Percentiles rank a stretch among this genome's conserved stretches.
Evolutionary conservation across 371 early-diverging fungal genomes (phyloP).

Genomic region (Choanephora cucurbitarum): DNA sequence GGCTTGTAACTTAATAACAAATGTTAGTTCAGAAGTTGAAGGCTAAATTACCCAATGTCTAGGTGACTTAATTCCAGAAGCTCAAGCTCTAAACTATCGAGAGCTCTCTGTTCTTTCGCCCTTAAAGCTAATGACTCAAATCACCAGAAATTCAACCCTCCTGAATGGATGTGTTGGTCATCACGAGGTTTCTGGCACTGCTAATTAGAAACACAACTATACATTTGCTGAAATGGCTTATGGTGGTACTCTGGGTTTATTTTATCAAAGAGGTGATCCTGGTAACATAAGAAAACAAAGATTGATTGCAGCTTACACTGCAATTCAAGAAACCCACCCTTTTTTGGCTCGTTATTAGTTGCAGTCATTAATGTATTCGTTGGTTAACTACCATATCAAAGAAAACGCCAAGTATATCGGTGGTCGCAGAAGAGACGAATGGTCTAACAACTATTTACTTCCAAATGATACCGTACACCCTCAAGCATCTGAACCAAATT

Average conservation of each 20-base stretch:
- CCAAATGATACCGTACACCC: not conserved
- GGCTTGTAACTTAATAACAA: not conserved
- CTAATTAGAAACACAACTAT: constrained; percentile 1
- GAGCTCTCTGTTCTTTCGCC: constrained; percentile 6
- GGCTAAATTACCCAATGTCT: too few relatives aligned
- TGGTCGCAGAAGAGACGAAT: not conserved
- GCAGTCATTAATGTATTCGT: not conserved
- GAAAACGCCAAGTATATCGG: constrained; percentile 5
- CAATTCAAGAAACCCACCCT: not conserved
- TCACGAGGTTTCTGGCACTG: not conserved
- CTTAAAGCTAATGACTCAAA: constrained; percentile 8
- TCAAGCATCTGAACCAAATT: constrained; percentile 1
- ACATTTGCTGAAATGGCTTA: constrained; percentile 13
- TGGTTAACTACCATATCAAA: constrained; percentile 8
- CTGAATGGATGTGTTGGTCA: not conserved
- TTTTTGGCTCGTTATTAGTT: constrained; percentile 3
- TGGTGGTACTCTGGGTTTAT: constrained; percentile 5
- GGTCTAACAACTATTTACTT: not conserved
- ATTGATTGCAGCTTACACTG: not conserved
- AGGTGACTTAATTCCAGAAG: not conserved
- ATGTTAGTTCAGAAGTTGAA: too few relatives aligned
- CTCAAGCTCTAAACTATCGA: constrained; percentile 7
- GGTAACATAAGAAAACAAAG: not conserved
- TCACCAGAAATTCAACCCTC: not conserved
- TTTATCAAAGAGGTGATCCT: constrained; percentile 1